Evolutionary conservation across 441 rosid species (phyloP).

Genomic region (Erysimum cheiri): DNA sequence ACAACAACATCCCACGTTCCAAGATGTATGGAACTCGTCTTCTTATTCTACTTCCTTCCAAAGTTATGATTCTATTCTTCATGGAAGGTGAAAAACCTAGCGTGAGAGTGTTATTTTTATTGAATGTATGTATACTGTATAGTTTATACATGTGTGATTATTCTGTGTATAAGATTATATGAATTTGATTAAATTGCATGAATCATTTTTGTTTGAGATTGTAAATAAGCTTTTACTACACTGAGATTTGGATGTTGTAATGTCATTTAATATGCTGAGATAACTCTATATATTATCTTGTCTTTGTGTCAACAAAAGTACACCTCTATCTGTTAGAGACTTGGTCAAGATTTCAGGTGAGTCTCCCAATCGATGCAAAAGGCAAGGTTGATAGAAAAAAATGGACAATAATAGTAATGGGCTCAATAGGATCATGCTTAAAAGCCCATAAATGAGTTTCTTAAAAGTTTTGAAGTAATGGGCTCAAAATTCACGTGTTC

Average conservation of each 20-base stretch:
- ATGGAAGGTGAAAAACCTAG: slow-evolving; percentile 48
- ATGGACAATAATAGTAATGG: too few species aligned
- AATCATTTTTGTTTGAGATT: neutral
- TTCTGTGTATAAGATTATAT: too few species aligned
- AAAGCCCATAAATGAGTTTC: too few species aligned
- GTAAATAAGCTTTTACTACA: neutral
- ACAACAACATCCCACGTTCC: slow-evolving; percentile 50
- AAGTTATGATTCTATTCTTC: slow-evolving; percentile 38
- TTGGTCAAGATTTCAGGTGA: too few species aligned
- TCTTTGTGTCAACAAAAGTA: neutral
- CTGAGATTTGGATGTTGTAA: neutral
- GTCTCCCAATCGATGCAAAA: too few species aligned
- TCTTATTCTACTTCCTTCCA: slow-evolving; percentile 41
- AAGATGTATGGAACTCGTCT: slow-evolving; percentile 42
- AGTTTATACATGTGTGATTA: neutral
- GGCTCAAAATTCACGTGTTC: too few species aligned
- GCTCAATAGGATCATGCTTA: too few species aligned
- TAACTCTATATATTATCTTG: neutral
- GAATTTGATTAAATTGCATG: too few species aligned
- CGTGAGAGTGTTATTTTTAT: neutral
- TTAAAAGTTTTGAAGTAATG: too few species aligned
- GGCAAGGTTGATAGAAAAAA: too few species aligned
- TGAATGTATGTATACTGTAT: neutral
- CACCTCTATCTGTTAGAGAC: too few species aligned
- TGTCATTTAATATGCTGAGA: neutral